phyloP scores from a whole-genome alignment of 1,284 basidiomycete species.

The Takashimella koratensis region DNA sequence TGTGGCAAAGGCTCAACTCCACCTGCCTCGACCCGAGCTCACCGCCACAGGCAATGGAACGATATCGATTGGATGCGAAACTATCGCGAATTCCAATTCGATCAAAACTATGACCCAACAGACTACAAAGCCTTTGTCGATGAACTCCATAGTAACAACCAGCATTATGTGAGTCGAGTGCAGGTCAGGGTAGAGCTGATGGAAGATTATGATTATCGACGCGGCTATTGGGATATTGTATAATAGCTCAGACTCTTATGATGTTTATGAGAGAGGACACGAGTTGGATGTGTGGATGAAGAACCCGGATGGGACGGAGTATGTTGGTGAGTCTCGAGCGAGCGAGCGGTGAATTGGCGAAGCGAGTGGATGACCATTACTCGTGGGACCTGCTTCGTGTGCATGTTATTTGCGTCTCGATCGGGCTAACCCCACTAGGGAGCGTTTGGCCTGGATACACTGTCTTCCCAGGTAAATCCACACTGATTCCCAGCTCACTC shows the following conservation, averaged over 20 bases:
- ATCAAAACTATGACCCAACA: conserved; percentile 48
- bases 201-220: conserved; percentile 32
- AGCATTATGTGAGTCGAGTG: conserved; percentile 55
- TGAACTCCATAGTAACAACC: conserved; percentile 56
- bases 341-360: no score
- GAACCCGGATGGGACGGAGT: conserved; percentile 58
- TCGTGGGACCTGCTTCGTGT: no score
- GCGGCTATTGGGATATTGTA: conserved; percentile 25
- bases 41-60: conserved; percentile 15
- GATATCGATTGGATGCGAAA: conserved; percentile 55
- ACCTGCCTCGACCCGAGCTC: no score
- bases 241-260: conserved; percentile 51
- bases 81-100: conserved; percentile 31
- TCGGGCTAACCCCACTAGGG: background rate
- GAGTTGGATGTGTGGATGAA: conserved; percentile 61
- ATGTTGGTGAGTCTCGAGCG: conserved; percentile 50
- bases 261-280: conserved; percentile 58
- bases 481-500: background rate
- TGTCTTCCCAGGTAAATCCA: conserved; percentile 52
- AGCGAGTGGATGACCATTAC: no score
- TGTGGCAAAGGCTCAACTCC: background rate
- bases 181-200: background rate
- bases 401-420: no score
- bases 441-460: conserved; percentile 55
- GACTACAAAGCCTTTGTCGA: conserved; percentile 62